phyloP scores from a whole-genome alignment of 2,329 filamentous ascomycete species.

The Macrophomina tecta region DNA sequence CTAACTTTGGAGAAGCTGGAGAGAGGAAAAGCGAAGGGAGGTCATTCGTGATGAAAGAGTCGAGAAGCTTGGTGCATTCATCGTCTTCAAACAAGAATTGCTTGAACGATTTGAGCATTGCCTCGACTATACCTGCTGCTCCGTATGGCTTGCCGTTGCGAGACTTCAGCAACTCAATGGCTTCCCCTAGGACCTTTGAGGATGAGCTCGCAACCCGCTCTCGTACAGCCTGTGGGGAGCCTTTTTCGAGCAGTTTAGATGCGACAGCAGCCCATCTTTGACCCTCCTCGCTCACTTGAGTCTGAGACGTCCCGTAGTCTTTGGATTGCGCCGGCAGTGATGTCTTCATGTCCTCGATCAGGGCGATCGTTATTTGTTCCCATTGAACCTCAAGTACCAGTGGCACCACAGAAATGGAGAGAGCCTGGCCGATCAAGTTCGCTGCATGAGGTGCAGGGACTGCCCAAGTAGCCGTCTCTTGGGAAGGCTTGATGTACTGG shows the following conservation, averaged over 20 bases:
- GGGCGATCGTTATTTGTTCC: constrained; percentile 63
- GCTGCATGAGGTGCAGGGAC: constrained; percentile 50
- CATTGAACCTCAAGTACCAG: constrained; percentile 64
- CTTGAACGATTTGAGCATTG: constrained; percentile 55
- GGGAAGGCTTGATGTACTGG: constrained; percentile 58
- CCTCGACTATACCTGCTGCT: constrained; percentile 64
- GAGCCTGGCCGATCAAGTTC: constrained; percentile 48
- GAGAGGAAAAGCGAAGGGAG: constrained; percentile 68
- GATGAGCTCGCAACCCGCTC: constrained; percentile 42
- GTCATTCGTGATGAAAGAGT: constrained; percentile 60
- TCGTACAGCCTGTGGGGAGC: constrained; percentile 1
- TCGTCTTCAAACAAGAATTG: constrained; percentile 48
- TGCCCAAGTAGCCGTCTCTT: constrained; percentile 57
- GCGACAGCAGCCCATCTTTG: constrained; percentile 67
- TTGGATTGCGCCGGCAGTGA: constrained; percentile 84
- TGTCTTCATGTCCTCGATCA: constrained; percentile 72
- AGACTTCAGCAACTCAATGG: constrained; percentile 56
- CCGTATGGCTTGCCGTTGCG: constrained; percentile 71
- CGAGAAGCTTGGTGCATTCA: constrained; percentile 50
- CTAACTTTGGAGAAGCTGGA: constrained; percentile 69
- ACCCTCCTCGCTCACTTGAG: constrained; percentile 68
- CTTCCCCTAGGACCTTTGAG: constrained; percentile 53
- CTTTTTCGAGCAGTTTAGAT: constrained; percentile 33
- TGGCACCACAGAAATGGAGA: constrained; percentile 51
- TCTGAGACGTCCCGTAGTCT: constrained; percentile 75